phyloP scores from a whole-genome alignment of 495 filamentous ascomycete species.

The Penicillium paradoxum region DNA sequence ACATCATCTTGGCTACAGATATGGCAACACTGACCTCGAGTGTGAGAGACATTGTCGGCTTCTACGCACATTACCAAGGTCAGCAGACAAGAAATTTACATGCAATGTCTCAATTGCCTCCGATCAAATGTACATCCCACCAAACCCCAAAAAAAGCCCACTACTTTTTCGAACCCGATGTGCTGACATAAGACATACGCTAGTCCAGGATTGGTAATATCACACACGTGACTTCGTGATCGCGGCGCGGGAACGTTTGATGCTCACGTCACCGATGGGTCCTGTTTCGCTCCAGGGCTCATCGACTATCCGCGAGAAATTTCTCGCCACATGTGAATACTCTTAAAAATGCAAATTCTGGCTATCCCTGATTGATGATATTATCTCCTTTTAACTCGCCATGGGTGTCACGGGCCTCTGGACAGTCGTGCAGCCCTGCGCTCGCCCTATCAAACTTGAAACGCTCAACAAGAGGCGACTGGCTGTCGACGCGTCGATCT shows the following conservation, averaged over 20 bases:
- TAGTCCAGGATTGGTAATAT: constrained; percentile 19
- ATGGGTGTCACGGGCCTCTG: constrained; percentile 99
- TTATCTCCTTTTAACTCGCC: constrained; percentile 12
- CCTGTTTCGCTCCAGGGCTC: constrained; percentile 12
- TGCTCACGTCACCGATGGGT: constrained; percentile 1
- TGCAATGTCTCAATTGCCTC: constrained; percentile 5
- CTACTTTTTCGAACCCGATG: constrained; percentile 4
- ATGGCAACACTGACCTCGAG: constrained; percentile 32
- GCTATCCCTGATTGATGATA: neutral
- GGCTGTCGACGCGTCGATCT: constrained; percentile 96
- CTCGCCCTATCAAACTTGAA: constrained; percentile 79
- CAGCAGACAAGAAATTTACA: constrained; percentile 5
- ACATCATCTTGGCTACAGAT: constrained; percentile 1
- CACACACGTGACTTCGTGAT: constrained; percentile 30
- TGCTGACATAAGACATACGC: constrained; percentile 5
- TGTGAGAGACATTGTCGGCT: constrained; percentile 26
- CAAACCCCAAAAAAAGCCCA: constrained; percentile 11
- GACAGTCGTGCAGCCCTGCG: constrained; percentile 89
- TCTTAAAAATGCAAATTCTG: neutral
- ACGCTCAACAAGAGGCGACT: constrained; percentile 92
- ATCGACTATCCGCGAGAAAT: neutral
- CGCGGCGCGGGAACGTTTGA: constrained; percentile 12
- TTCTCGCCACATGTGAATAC: neutral
- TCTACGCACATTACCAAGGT: constrained; percentile 12
- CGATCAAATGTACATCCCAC: constrained; percentile 10